These are phyloP conservation scores for Dothistroma septosporum DNA, from an alignment of 2,329 filamentous ascomycete species.

Conservation along the genomic window DNA sequence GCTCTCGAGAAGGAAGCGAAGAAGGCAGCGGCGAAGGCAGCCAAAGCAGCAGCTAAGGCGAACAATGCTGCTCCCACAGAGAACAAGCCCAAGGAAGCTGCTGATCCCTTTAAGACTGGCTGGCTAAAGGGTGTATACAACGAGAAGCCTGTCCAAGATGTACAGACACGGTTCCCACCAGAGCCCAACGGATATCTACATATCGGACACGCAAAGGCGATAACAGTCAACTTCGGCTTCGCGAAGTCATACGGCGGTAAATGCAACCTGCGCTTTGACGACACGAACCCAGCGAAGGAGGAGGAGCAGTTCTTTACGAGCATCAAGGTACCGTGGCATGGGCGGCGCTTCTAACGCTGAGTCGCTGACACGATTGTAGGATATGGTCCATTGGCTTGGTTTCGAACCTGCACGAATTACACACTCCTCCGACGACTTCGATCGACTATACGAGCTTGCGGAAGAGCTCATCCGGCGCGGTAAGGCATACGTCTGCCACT, in stretches of 20 bases:
- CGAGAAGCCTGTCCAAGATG: constrained; percentile 45
- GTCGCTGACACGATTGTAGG: constrained; percentile 32
- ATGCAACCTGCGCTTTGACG: constrained; percentile 78
- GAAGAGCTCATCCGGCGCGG: constrained; percentile 74
- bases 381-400: constrained; percentile 81
- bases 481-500: constrained; percentile 79
- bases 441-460: constrained; percentile 79
- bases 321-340: constrained; percentile 53
- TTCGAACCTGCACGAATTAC: constrained; percentile 78
- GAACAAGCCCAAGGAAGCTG: constrained; percentile 35
- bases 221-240: constrained; percentile 94
- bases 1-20: constrained; percentile 49
- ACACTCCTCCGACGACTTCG: constrained; percentile 86
- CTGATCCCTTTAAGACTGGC: constrained; percentile 47
- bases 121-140: constrained; percentile 50
- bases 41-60: constrained; percentile 40
- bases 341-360: too few relatives aligned
- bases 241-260: constrained; percentile 76
- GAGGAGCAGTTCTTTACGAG: constrained; percentile 83
- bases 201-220: constrained; percentile 92
- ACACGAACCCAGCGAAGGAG: constrained; percentile 92
- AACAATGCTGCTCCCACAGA: constrained; percentile 23
- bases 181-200: constrained; percentile 88
- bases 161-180: constrained; percentile 49
- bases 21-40: constrained; percentile 47